Conservation (phyloP, 164 flowering plant genomes). For the Amborella trichopoda region DNA sequence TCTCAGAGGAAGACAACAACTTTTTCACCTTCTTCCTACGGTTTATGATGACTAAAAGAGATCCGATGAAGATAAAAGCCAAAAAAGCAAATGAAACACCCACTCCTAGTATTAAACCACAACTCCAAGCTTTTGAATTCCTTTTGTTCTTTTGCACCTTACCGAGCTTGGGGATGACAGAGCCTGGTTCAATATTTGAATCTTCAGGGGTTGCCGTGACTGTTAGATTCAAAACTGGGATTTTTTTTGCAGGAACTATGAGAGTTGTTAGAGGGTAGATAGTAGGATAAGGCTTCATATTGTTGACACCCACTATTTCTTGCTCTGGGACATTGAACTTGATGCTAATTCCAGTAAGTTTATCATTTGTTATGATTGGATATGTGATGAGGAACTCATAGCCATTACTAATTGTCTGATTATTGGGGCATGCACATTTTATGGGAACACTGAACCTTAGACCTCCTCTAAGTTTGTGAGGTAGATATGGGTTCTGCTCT, state of each 20-base stretch:
- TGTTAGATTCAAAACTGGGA: conserved; percentile 16
- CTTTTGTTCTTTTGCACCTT: conserved; percentile 1
- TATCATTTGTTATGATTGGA: conserved; percentile 23
- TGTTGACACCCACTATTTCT: conserved; percentile 22
- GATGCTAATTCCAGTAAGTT: conserved; percentile 7
- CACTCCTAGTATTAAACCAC: conserved; percentile 9
- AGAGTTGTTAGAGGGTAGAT: conserved; percentile 27
- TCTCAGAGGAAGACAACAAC: conserved; percentile 13
- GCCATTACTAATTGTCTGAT: conserved; percentile 3
- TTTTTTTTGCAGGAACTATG: conserved; percentile 20
- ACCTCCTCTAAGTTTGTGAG: neutral
- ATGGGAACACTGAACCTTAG: conserved; percentile 22
- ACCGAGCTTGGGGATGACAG: conserved; percentile 1
- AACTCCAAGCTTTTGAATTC: neutral
- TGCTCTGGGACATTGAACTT: conserved; percentile 18
- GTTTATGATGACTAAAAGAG: conserved; percentile 5
- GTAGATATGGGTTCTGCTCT: conserved; percentile 13
- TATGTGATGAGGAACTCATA: conserved; percentile 36
- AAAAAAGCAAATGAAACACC: conserved; percentile 7
- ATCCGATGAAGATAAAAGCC: conserved; percentile 6
- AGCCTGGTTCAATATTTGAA: conserved; percentile 13
- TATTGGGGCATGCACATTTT: conserved; percentile 37
- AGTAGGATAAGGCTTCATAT: conserved; percentile 13
- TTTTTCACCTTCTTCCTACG: conserved; percentile 12
- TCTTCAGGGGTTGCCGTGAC: neutral